Base-by-base conservation (phyloP, 2,329 filamentous ascomycete genomes). In the Fusarium sp. region DNA sequence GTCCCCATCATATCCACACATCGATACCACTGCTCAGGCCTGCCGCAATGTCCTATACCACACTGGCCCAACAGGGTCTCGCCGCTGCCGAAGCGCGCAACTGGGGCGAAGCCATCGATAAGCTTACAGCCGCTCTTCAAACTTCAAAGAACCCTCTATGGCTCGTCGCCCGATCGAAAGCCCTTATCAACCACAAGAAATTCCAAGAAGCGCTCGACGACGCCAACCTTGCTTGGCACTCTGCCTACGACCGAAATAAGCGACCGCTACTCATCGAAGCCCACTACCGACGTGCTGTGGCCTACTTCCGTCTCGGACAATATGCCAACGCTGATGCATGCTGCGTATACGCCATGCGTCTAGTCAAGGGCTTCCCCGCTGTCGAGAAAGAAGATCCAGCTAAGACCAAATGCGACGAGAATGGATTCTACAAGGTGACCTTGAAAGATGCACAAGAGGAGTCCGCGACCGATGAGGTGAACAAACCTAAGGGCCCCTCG, bases 141-240 rank as follows among this genome's bases (percentile, higher is more conserved):
- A 84, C 84, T 13, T 89, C 90, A 0, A 83, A 83, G 38, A 93
- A 92, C 4, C 91, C 93, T 2, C 81, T 86, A 49, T 97, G 96
- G 87, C 91, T 95, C 66, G 88, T 96, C 67, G 89, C 91, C 70
- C 92, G 95, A 20, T 92, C 93, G 6, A 93, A 90, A 41, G 93
- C 93, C 38, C 90, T 94, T 76, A 86, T 92, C 50, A 87, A 92
- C 62, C 83, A 86, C 4, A 83, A 83, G 69, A 82, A 88, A 51
- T 84, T 88, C 57, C 82, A 88, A 4, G 84, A 86, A 23, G 92
- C 93, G 2, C 86, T 96, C 44, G 83, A 81, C 38, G 92, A 94
- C 78, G 89, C 91, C 37, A 88, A 93, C 66, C 83, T 85, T 47
- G 92, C 89, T 4, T 85, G 91, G 54, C 80, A 85, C 37, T 80